Percentiles rank a stretch among this genome's conserved stretches.
Conservation (phyloP, 163 green algal genomes). For the Trebouxia gelatinosa region DNA sequence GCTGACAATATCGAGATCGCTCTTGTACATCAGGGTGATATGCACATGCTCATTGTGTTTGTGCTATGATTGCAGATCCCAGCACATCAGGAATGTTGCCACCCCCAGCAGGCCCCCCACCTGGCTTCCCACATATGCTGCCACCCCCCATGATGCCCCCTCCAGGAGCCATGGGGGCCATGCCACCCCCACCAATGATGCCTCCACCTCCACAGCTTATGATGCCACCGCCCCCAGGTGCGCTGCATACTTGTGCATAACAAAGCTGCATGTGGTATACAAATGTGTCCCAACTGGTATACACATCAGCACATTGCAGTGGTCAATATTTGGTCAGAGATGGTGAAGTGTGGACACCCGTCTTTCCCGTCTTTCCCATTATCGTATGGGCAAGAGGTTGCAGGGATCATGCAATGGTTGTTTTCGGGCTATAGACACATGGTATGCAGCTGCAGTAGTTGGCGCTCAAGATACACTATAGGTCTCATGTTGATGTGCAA, state of each 20-base stretch:
- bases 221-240: constrained; percentile 28
- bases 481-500: neutral
- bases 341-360: neutral
- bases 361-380: too few species aligned
- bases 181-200: constrained; percentile 34
- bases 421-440: too few species aligned
- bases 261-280: neutral
- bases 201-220: constrained; percentile 38
- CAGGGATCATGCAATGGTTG: too few species aligned
- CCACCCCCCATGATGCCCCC: constrained; percentile 32
- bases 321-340: neutral
- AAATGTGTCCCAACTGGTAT: neutral
- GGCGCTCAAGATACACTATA: neutral
- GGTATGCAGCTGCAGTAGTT: too few species aligned
- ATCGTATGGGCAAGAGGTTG: neutral
- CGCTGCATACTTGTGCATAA: neutral
- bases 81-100: constrained; percentile 20
- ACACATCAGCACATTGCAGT: neutral
- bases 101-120: constrained; percentile 27
- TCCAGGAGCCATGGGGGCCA: constrained; percentile 32
- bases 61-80: too few species aligned
- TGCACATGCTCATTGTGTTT: too few species aligned
- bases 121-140: constrained; percentile 22
- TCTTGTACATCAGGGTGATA: too few species aligned
- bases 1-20: too few species aligned